Conservation (phyloP, 768 basidiomycete genomes). For the Strobilomyces echinocephalus region DNA sequence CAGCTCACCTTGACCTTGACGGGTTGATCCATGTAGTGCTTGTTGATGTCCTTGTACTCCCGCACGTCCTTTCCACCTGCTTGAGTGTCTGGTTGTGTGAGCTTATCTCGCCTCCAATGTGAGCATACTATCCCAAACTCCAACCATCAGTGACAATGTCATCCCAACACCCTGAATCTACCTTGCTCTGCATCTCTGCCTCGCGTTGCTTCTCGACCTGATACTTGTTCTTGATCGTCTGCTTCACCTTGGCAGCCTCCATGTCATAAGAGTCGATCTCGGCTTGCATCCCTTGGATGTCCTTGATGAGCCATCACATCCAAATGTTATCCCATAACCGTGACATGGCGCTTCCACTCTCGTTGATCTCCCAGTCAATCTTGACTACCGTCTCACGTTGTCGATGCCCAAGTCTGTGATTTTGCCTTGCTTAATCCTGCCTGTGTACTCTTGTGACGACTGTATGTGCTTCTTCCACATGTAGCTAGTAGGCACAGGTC, state of each 20-base stretch:
- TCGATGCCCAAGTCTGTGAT: conserved; percentile 39
- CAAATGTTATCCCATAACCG: conserved; percentile 82
- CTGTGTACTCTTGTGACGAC: conserved; percentile 54
- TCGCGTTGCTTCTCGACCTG: conserved; percentile 66
- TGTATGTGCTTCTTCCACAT: conserved; percentile 62
- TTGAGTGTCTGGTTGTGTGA: conserved; percentile 65
- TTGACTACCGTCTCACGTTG: conserved; percentile 42
- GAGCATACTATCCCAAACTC: conserved; percentile 54
- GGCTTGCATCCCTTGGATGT: conserved; percentile 61
- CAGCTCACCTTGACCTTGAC: conserved; percentile 86
- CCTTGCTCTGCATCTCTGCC: conserved; percentile 64
- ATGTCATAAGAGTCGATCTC: conserved; percentile 77
- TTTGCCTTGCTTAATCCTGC: conserved; percentile 45
- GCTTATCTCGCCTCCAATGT: conserved; percentile 77
- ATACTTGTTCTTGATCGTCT: conserved; percentile 82
- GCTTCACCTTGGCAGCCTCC: conserved; percentile 75
- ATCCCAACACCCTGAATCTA: too few relatives aligned
- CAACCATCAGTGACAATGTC: neutral
- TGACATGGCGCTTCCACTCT: conserved; percentile 61
- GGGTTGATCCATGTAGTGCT: conserved; percentile 83
- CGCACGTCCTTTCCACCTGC: conserved; percentile 64
- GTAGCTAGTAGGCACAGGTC: conserved; percentile 49
- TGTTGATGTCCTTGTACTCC: conserved; percentile 85
- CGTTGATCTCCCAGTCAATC: conserved; percentile 76
- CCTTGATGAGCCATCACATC: conserved; percentile 59